Evolutionary conservation across 768 basidiomycete species (phyloP).

Genomic region (Mycena haematopus): DNA sequence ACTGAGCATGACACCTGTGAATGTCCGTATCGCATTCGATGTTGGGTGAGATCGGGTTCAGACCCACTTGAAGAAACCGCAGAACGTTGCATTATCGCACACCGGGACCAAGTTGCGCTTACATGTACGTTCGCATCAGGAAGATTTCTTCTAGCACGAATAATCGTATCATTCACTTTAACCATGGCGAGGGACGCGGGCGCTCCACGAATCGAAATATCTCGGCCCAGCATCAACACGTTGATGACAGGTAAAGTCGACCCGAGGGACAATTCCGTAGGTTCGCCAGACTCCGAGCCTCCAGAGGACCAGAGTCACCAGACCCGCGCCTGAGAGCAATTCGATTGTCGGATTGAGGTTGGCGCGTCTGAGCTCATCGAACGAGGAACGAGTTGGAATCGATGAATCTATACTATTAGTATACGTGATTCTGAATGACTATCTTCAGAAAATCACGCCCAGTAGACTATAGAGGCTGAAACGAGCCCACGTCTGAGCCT

Average conservation of each 20-base stretch:
- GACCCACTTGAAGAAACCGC: neutral
- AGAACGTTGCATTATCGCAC: neutral
- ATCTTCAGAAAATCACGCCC: no score
- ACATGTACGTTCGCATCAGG: conserved; percentile 3
- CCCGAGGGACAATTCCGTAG: neutral
- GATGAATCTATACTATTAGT: no score
- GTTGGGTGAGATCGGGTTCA: neutral
- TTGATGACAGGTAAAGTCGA: neutral
- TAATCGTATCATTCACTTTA: conserved; percentile 1
- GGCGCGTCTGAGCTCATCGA: no score
- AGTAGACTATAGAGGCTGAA: no score
- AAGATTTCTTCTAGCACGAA: conserved; percentile 14
- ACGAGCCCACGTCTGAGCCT: no score
- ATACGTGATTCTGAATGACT: no score
- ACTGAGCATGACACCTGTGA: neutral
- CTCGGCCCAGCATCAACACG: conserved; percentile 4
- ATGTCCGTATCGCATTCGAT: neutral
- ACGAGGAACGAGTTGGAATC: no score
- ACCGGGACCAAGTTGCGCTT: neutral
- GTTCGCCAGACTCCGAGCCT: no score
- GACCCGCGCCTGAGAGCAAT: neutral
- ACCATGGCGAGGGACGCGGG: conserved; percentile 18
- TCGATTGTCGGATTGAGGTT: neutral
- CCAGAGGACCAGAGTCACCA: no score
- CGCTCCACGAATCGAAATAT: no score